These are phyloP conservation scores for Rosa rugosa DNA, from an alignment of 306 rosid species.

Conservation along the genomic window DNA sequence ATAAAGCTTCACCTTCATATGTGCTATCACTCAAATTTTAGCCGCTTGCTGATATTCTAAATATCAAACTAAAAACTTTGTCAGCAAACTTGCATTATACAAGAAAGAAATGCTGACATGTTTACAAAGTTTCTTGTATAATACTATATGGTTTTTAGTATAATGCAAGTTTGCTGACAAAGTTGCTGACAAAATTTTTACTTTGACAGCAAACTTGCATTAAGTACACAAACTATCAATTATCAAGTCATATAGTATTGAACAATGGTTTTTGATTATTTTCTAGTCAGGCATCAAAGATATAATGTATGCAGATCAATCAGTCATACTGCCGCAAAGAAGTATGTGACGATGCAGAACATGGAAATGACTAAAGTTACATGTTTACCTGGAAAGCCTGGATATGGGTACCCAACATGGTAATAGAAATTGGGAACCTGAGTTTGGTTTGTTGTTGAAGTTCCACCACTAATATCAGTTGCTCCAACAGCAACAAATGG, in stretches of 20 bases:
- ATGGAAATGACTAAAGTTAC: conserved; percentile 17
- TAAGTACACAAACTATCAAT: background rate
- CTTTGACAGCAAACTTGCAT: background rate
- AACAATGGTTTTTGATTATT: background rate
- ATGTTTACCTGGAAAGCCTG: conserved; percentile 46
- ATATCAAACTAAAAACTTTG: background rate
- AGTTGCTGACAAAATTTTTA: too few relatives aligned
- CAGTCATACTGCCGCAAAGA: background rate
- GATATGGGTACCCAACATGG: conserved; percentile 41
- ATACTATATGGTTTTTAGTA: too few relatives aligned
- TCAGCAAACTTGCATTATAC: background rate
- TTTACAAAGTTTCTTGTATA: too few relatives aligned
- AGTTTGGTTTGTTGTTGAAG: conserved; percentile 34
- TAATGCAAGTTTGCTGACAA: too few relatives aligned
- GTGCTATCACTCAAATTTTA: conserved; percentile 4
- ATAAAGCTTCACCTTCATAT: conserved; percentile 13
- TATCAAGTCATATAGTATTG: background rate
- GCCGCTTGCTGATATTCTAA: background rate
- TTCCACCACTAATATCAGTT: conserved; percentile 27
- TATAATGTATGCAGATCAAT: background rate
- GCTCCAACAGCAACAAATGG: conserved; percentile 26
- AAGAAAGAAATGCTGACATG: too few relatives aligned
- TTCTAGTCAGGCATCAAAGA: background rate
- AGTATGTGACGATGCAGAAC: background rate
- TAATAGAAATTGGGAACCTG: conserved; percentile 42